Percentiles rank a stretch among this genome's conserved stretches.
Conservation (phyloP, 352 stramenopile genomes). For the Pythium sukuiense region DNA sequence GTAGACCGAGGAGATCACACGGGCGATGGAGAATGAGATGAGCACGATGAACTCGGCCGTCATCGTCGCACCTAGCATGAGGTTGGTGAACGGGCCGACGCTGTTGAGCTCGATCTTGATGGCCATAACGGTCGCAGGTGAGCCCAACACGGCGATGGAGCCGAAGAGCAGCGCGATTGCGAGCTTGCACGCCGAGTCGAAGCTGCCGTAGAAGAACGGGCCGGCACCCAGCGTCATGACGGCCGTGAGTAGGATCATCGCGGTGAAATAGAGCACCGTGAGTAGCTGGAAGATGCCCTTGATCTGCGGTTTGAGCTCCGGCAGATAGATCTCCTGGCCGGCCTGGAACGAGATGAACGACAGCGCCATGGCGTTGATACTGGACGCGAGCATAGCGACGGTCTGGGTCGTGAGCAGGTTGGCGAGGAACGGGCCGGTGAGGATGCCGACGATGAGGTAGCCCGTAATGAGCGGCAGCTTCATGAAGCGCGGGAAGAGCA, state of each 20-base stretch:
- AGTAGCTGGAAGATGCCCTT: conserved; percentile 60
- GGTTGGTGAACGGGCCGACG: conserved; percentile 59
- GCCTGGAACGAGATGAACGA: conserved; percentile 80
- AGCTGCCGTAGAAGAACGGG: conserved; percentile 63
- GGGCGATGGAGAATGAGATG: conserved; percentile 55
- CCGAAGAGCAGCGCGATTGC: conserved; percentile 64
- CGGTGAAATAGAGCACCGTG: conserved; percentile 44
- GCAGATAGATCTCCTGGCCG: conserved; percentile 70
- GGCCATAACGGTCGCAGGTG: conserved; percentile 56
- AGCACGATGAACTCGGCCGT: conserved; percentile 61
- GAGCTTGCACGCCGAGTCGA: conserved; percentile 45
- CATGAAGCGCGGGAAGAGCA: conserved; percentile 59
- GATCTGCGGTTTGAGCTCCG: conserved; percentile 60
- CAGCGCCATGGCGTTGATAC: conserved; percentile 60
- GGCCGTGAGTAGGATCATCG: conserved; percentile 53
- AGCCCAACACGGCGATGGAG: conserved; percentile 59
- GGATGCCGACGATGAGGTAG: conserved; percentile 59
- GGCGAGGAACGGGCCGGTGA: conserved; percentile 55
- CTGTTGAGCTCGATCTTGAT: conserved; percentile 74
- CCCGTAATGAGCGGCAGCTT: conserved; percentile 64
- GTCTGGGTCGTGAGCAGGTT: conserved; percentile 41
- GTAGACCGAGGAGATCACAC: conserved; percentile 55
- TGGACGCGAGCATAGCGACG: conserved; percentile 46
- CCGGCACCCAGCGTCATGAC: conserved; percentile 41
- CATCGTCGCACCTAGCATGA: conserved; percentile 65